Evolutionary conservation across 2,329 filamentous ascomycete genomes (phyloP).

Genomic region (Beauveria caledonica): DNA sequence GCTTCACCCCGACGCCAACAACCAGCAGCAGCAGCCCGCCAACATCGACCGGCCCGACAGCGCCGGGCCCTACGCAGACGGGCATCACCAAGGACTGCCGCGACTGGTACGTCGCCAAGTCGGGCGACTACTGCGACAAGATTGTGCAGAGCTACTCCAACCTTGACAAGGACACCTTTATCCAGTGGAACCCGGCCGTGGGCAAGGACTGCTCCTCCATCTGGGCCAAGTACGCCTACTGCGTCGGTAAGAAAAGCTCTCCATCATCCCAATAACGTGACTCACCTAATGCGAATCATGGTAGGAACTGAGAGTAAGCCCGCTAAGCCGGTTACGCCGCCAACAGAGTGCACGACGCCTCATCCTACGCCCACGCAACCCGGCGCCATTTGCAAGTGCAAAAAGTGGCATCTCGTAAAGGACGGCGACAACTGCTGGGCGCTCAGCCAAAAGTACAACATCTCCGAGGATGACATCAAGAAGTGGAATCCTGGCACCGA

Average conservation of each 20-base stretch:
- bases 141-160: neutral
- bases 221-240: conserved; percentile 1
- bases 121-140: conserved; percentile 3
- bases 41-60: neutral
- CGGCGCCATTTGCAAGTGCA: neutral
- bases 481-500: neutral
- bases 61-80: neutral
- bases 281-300: no score
- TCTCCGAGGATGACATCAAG: neutral
- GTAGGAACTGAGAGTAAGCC: neutral
- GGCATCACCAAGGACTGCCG: conserved; percentile 1
- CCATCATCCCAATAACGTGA: no score
- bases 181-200: conserved; percentile 1
- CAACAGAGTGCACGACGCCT: neutral
- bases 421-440: neutral
- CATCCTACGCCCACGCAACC: neutral
- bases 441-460: neutral
- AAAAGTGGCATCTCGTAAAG: neutral
- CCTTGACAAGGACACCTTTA: neutral
- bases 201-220: conserved; percentile 2
- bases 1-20: neutral
- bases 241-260: neutral
- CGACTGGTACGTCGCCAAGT: neutral
- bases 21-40: neutral
- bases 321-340: neutral